Conservation (phyloP, 768 basidiomycete species). For the Termitomyces sp. region DNA sequence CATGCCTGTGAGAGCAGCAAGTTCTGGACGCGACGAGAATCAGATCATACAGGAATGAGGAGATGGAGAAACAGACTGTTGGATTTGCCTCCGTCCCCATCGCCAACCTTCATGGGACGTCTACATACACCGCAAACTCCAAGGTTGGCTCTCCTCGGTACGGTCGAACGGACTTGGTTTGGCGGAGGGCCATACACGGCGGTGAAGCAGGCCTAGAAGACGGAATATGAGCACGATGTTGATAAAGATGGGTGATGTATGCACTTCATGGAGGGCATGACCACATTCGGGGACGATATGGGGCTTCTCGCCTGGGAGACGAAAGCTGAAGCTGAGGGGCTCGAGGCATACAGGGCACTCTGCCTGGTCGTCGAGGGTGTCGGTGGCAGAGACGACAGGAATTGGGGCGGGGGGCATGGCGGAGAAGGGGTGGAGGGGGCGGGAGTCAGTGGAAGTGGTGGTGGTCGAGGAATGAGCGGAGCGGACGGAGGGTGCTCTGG, state of each 20-base stretch:
- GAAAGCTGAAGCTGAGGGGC: slow-evolving; percentile 87
- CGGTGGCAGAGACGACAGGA: slow-evolving; percentile 67
- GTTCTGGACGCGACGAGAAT: slow-evolving; percentile 46
- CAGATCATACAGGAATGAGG: slow-evolving; percentile 8
- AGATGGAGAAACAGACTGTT: slow-evolving; percentile 62
- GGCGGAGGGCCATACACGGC: slow-evolving; percentile 93
- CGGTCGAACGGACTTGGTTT: slow-evolving; percentile 43
- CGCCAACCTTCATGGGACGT: slow-evolving; percentile 92
- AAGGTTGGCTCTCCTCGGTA: slow-evolving; percentile 69
- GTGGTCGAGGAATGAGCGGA: slow-evolving; percentile 47
- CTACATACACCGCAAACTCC: slow-evolving; percentile 98
- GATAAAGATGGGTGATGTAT: slow-evolving; percentile 13
- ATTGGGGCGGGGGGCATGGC: slow-evolving; percentile 59
- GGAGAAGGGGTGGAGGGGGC: slow-evolving; percentile 47
- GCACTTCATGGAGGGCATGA: slow-evolving; percentile 92
- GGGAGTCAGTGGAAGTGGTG: slow-evolving; percentile 32
- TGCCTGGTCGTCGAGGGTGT: slow-evolving; percentile 68
- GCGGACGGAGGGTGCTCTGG: slow-evolving; percentile 38
- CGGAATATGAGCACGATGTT: slow-evolving; percentile 3
- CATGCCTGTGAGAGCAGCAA: slow-evolving; percentile 91
- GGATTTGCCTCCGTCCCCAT: slow-evolving; percentile 78
- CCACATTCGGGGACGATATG: slow-evolving; percentile 97
- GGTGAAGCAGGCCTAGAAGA: slow-evolving; percentile 81
- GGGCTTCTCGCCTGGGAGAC: slow-evolving; percentile 93
- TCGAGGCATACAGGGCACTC: slow-evolving; percentile 98